These are phyloP conservation scores for Aspergillus novoparasiticus DNA, from an alignment of 2,329 filamentous ascomycete genomes.

Conservation along the genomic window DNA sequence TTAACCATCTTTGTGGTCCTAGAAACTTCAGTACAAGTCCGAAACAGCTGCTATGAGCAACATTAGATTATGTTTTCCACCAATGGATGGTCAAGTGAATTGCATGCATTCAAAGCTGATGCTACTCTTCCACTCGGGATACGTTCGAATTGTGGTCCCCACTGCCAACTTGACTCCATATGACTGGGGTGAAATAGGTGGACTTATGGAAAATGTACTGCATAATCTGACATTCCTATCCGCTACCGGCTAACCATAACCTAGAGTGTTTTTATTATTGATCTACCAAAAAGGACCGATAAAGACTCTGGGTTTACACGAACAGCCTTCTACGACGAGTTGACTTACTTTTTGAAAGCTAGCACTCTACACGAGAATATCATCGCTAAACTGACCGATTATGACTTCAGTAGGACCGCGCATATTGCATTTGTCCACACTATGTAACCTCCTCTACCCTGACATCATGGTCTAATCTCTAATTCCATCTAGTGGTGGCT, in stretches of 20 bases:
- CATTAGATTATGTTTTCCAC: constrained; percentile 75
- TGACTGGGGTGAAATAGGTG: constrained; percentile 85
- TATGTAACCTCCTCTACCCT: constrained; percentile 60
- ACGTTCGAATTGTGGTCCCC: constrained; percentile 80
- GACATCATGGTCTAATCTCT: constrained; percentile 2
- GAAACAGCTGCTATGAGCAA: constrained; percentile 50
- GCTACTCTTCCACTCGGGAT: constrained; percentile 74
- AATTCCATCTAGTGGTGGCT: constrained; percentile 54
- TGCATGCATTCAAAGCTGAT: constrained; percentile 96
- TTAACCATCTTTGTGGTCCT: constrained; percentile 9
- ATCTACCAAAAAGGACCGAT: constrained; percentile 64
- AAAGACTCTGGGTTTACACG: constrained; percentile 26
- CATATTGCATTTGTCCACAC: constrained; percentile 81
- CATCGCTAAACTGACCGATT: constrained; percentile 69
- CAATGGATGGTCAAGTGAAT: constrained; percentile 69
- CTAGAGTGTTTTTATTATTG: constrained; percentile 84
- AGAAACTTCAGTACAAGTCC: constrained; percentile 41
- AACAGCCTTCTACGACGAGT: constrained; percentile 67
- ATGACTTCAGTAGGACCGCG: constrained; percentile 77
- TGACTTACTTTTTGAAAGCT: constrained; percentile 70
- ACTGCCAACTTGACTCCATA: constrained; percentile 83
- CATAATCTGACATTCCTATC: not conserved
- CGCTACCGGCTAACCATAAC: constrained; percentile 13
- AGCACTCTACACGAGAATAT: constrained; percentile 67
- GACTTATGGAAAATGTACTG: constrained; percentile 77